Conservation (phyloP, 2,329 filamentous ascomycete species). For the Arthrobotrys megalospora region DNA sequence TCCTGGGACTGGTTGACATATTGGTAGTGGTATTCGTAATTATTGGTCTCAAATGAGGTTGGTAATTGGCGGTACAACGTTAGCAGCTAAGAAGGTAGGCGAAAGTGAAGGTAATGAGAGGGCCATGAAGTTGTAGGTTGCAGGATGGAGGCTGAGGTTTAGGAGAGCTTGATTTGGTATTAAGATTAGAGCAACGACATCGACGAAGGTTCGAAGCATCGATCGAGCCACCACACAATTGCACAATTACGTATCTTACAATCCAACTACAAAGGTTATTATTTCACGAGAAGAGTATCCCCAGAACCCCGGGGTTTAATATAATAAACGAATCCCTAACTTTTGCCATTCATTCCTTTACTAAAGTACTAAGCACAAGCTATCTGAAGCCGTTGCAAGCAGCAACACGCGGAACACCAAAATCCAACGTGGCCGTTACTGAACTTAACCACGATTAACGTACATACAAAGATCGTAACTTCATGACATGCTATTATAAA, state of each 20-base stretch:
- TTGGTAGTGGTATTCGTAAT: not conserved
- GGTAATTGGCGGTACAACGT: not conserved
- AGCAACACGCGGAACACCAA: slow-evolving; percentile 2
- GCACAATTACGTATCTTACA: too few relatives aligned
- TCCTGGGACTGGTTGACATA: not conserved
- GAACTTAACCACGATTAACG: slow-evolving; percentile 2
- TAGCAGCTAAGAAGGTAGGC: too few relatives aligned
- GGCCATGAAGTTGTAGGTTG: too few relatives aligned
- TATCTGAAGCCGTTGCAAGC: not conserved
- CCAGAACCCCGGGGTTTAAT: too few relatives aligned
- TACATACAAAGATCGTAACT: slow-evolving; percentile 34
- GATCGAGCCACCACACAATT: too few relatives aligned
- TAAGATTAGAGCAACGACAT: too few relatives aligned
- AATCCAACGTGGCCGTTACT: slow-evolving; percentile 13
- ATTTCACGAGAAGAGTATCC: too few relatives aligned
- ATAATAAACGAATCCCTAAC: not conserved
- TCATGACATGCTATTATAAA: not conserved
- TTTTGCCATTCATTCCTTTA: slow-evolving; percentile 1
- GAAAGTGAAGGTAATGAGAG: too few relatives aligned
- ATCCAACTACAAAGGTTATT: too few relatives aligned
- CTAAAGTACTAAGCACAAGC: not conserved
- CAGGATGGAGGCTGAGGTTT: too few relatives aligned
- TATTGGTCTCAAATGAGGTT: not conserved
- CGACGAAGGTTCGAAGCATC: too few relatives aligned
- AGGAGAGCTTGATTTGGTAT: too few relatives aligned